A percentile compares a stretch with the other conserved stretches of the same genome.
These are phyloP conservation scores for Bretziella fagacearum DNA, from an alignment of 2,329 filamentous ascomycete genomes.

Conservation along the genomic window DNA sequence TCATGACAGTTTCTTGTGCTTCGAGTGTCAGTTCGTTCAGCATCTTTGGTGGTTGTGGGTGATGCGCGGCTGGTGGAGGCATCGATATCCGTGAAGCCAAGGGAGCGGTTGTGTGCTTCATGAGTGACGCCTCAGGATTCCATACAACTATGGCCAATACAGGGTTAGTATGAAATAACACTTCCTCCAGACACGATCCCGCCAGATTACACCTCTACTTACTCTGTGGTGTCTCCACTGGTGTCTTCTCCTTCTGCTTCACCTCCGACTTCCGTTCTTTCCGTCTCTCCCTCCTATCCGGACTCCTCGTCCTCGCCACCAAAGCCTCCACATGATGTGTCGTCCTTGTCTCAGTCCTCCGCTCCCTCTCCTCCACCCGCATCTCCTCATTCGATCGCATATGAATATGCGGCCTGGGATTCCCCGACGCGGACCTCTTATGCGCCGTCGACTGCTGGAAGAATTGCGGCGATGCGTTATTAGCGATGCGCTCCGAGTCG, in stretches of 20 bases:
- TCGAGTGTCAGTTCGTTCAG: conserved; percentile 59
- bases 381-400: conserved; percentile 25
- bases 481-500: conserved; percentile 18
- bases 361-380: conserved; percentile 29
- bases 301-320: conserved; percentile 41
- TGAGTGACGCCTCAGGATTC: conserved; percentile 63
- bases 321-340: conserved; percentile 47
- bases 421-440: conserved; percentile 41
- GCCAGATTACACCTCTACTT: conserved; percentile 17
- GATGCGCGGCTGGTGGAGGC: conserved; percentile 56
- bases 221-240: conserved; percentile 34
- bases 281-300: conserved; percentile 29
- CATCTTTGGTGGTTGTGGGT: conserved; percentile 48
- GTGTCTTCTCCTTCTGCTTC: conserved; percentile 29
- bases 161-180: neutral
- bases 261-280: conserved; percentile 27
- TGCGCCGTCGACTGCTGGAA: conserved; percentile 23
- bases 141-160: conserved; percentile 35
- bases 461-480: conserved; percentile 21
- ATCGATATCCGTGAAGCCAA: conserved; percentile 47
- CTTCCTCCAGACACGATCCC: too few relatives aligned
- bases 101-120: conserved; percentile 51
- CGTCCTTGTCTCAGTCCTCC: conserved; percentile 37
- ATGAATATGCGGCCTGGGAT: conserved; percentile 28
- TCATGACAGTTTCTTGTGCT: conserved; percentile 67